Evolutionary conservation across 805 yeast species (phyloP), one percentile per base, ranked within the genome.

Genomic region (Ogataea nitratoaversa): DNA sequence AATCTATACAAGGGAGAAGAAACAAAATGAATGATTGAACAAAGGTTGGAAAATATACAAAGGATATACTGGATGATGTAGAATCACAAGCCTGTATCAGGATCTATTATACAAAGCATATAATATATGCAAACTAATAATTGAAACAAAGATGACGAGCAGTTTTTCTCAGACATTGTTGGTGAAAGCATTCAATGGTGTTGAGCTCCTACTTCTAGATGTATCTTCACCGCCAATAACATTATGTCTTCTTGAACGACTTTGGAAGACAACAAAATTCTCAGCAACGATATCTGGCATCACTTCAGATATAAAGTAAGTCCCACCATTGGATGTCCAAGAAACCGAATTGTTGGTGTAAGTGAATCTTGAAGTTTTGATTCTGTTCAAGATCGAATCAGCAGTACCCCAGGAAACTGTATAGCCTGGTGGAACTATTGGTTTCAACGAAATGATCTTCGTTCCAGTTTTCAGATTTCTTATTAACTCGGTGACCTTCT

Each of bases 301-400:
- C 8, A 86, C 85, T 8, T 88, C 81, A 13, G 93, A 77, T 7
- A 90, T 76, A 59, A 76, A 90, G 60, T 85, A 89, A 8, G 77
- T 79, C 1, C 85, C 86, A 40, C 88, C 88, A 35, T 84, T 87
- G 5, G 82, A 79, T 0, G 96, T 88, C 97, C 97, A 89, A 34
- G 95, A 84, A 8, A 90, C 96, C 32, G 89, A 77, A 40, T 80
- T 78, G 39, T 76, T 74, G 14, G 76, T 80, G 48, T 88, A 82
- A 54, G 74, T 73, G 46, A 68, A 78, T 49, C 75, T 77, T 40
- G 77, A 77, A 4, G 86, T 88, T 31, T 66, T 66, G 41, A 88
- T 67, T 51, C 80, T 70, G 54, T 82, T 87, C 46, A 87, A 65
- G 12, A 86, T 73, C 27, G 78, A 71, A 14, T 68, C 76, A 12